Evolutionary conservation across 2,329 filamentous ascomycete species (phyloP).

Genomic region (Allantophomopsis cytisporea): DNA sequence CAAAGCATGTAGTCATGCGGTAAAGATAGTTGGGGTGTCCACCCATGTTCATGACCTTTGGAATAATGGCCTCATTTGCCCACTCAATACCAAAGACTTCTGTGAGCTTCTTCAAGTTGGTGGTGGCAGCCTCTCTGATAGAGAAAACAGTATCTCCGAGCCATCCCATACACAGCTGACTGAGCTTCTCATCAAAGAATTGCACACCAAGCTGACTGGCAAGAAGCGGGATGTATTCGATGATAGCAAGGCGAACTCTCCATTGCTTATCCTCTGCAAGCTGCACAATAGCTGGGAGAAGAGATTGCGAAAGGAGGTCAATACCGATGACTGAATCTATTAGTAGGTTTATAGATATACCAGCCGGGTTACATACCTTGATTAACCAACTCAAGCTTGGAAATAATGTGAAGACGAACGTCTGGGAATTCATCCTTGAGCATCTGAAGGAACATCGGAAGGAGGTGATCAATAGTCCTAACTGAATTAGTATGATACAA

Average conservation of each 20-base stretch:
- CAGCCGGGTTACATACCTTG: conserved; percentile 48
- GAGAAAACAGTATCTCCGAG: conserved; percentile 97
- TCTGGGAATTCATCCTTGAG: conserved; percentile 98
- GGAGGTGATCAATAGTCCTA: conserved; percentile 87
- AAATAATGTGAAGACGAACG: conserved; percentile 96
- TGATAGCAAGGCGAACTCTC: conserved; percentile 94
- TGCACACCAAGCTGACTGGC: conserved; percentile 91
- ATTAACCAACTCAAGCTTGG: conserved; percentile 97
- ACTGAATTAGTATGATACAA: conserved; percentile 11
- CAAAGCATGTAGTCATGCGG: conserved; percentile 99
- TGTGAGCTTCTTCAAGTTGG: conserved; percentile 95
- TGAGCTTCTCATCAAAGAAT: conserved; percentile 97
- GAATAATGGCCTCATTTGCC: conserved; percentile 94
- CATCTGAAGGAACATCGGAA: conserved; percentile 99
- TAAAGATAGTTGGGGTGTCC: conserved; percentile 98
- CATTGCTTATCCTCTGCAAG: conserved; percentile 98
- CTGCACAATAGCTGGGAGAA: conserved; percentile 93
- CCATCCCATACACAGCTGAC: conserved; percentile 95
- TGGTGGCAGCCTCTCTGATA: conserved; percentile 91
- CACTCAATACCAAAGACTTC: conserved; percentile 98
- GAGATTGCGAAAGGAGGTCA: conserved; percentile 87
- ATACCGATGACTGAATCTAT: conserved; percentile 76
- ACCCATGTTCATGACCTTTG: conserved; percentile 97
- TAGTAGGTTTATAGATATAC: conserved; percentile 7
- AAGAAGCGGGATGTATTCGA: conserved; percentile 95